Conservation (phyloP, 2,329 filamentous ascomycete species). For the Arthrobotrys iridis region DNA sequence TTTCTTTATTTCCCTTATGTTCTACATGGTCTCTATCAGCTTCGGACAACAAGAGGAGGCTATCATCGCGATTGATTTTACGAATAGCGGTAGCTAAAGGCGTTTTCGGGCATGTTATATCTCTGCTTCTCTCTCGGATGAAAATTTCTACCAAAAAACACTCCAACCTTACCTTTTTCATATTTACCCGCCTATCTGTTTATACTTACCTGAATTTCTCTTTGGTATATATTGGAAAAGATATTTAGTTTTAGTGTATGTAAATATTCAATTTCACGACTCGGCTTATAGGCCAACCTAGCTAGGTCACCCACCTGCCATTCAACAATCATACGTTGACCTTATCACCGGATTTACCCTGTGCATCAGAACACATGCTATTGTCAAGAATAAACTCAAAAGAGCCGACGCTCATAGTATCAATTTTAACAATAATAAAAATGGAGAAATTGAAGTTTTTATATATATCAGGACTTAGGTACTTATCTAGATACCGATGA, state of each 20-base stretch:
- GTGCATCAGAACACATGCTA: too few relatives aligned
- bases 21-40: not conserved
- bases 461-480: too few relatives aligned
- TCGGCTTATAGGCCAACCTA: too few relatives aligned
- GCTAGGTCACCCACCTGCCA: too few relatives aligned
- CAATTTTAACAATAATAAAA: too few relatives aligned
- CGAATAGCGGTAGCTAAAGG: constrained; percentile 13
- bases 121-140: not conserved
- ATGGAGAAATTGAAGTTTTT: too few relatives aligned
- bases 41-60: not conserved
- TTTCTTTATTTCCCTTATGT: not conserved
- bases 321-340: too few relatives aligned
- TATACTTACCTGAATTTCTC: constrained; percentile 6
- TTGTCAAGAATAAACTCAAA: too few relatives aligned
- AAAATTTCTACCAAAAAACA: constrained; percentile 3
- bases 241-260: not conserved
- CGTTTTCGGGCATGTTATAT: constrained; percentile 5
- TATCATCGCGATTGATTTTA: not conserved
- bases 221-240: not conserved
- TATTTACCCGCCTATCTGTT: not conserved
- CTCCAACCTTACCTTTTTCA: constrained; percentile 2
- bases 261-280: not conserved
- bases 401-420: too few relatives aligned
- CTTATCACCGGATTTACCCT: too few relatives aligned
- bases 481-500: too few relatives aligned